Conservation (phyloP, 1,139 yeast genomes). For the Nakaseomyces kungkrabaensis region DNA sequence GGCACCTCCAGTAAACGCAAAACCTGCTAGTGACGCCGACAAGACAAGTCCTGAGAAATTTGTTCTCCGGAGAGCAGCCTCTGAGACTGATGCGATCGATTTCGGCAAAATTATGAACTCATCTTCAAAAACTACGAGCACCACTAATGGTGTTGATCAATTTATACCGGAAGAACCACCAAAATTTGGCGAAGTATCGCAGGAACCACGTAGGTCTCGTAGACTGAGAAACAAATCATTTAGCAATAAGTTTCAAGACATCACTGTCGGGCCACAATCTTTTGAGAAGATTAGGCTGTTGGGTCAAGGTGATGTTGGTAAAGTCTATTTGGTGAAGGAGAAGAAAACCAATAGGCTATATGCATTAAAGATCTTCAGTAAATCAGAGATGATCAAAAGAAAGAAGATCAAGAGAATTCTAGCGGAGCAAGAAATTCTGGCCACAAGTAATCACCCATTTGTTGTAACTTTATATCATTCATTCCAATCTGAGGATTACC, state of each 20-base stretch:
- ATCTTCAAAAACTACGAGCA: not conserved
- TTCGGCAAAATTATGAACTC: not conserved
- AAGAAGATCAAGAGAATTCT: conserved; percentile 89
- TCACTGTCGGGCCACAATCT: conserved; percentile 74
- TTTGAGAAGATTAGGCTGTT: conserved; percentile 80
- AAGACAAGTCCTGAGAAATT: conserved; percentile 9
- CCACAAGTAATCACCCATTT: conserved; percentile 93
- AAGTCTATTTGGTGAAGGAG: conserved; percentile 84
- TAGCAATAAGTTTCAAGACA: conserved; percentile 64
- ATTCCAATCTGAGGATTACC: conserved; percentile 84
- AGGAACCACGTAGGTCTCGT: conserved; percentile 27
- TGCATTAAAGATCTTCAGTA: conserved; percentile 88
- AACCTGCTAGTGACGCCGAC: conserved; percentile 8
- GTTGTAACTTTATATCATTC: conserved; percentile 94
- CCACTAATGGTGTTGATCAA: not conserved
- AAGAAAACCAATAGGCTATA: conserved; percentile 62
- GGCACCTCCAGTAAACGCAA: not conserved
- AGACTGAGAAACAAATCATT: conserved; percentile 40
- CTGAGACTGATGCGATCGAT: conserved; percentile 19
- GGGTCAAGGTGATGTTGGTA: conserved; percentile 98
- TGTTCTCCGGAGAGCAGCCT: conserved; percentile 19
- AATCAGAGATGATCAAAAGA: conserved; percentile 88
- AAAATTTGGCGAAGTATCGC: conserved; percentile 3
- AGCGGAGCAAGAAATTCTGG: conserved; percentile 93
- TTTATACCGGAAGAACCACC: conserved; percentile 3